These are phyloP conservation scores for Straminergon stramineum DNA, from an alignment of 225 moss, liverwort and hornwort genomes.

Conservation along the genomic window DNA sequence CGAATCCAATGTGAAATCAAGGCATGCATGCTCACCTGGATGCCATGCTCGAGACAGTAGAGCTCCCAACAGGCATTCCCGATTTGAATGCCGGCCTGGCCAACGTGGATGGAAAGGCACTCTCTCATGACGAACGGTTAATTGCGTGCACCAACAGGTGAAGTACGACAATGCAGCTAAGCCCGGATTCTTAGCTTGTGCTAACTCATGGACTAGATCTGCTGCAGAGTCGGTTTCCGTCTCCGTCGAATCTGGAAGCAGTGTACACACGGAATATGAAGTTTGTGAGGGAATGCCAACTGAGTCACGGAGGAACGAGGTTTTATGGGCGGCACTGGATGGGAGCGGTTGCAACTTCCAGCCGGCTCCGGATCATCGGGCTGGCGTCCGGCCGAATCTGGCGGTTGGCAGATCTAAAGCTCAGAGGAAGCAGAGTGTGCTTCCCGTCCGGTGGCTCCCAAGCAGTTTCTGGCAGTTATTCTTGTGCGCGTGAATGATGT, in stretches of 20 bases:
- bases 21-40: background rate
- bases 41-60: slow-evolving; percentile 14
- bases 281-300: background rate
- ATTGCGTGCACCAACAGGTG: background rate
- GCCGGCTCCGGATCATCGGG: background rate
- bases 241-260: background rate
- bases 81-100: slow-evolving; percentile 19
- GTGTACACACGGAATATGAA: background rate
- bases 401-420: background rate
- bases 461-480: background rate
- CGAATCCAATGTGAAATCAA: background rate
- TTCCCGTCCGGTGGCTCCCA: background rate
- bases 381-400: slow-evolving; percentile 1
- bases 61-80: slow-evolving; percentile 15
- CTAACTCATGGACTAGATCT: background rate
- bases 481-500: background rate
- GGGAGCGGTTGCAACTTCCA: background rate
- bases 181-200: background rate
- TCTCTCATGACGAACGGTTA: background rate
- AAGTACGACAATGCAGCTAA: background rate
- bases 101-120: slow-evolving; percentile 9
- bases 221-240: too few relatives aligned
- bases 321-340: background rate
- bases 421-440: background rate
- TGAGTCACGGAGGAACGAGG: background rate